Percentiles rank a stretch among this genome's conserved stretches.
phyloP scores from a whole-genome alignment of 2,329 filamentous ascomycete species.

The Botrytis tulipae region DNA sequence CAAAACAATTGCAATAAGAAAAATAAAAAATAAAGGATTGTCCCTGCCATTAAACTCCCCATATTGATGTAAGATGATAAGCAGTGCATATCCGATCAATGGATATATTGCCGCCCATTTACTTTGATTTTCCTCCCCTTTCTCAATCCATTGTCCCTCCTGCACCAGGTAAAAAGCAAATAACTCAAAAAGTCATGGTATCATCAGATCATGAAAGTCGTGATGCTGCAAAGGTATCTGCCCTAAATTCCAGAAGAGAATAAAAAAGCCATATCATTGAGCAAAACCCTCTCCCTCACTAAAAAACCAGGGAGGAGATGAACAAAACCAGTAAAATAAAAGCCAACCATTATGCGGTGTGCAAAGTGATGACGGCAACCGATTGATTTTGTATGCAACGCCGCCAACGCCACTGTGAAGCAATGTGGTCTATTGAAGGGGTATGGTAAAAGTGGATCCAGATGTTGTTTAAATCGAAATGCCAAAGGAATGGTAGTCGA shows the following conservation, averaged over 20 bases:
- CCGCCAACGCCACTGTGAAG: constrained; percentile 25
- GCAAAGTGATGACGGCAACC: constrained; percentile 22
- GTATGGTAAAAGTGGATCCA: constrained; percentile 29
- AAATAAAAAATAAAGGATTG: constrained; percentile 6
- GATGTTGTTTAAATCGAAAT: constrained; percentile 30
- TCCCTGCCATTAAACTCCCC: constrained; percentile 22
- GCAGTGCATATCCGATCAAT: constrained; percentile 8
- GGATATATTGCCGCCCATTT: not conserved
- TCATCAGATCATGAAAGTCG: constrained; percentile 22
- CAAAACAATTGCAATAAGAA: constrained; percentile 9
- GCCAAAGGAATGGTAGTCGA: constrained; percentile 29
- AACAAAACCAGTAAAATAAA: constrained; percentile 17
- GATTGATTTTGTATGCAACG: constrained; percentile 27
- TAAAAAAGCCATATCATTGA: constrained; percentile 10
- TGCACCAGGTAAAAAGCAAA: not conserved
- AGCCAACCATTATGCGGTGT: constrained; percentile 20
- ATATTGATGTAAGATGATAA: constrained; percentile 16
- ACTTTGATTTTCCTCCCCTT: constrained; percentile 5
- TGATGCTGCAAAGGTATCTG: constrained; percentile 17
- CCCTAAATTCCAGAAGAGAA: constrained; percentile 10
- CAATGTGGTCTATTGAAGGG: constrained; percentile 29
- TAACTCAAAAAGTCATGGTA: constrained; percentile 10
- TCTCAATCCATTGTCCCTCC: not conserved
- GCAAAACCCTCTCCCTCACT: constrained; percentile 16
- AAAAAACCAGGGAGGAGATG: constrained; percentile 9